A percentile compares a stretch with the other conserved stretches of the same genome.
These are phyloP conservation scores for Ottelia alismoides DNA, from an alignment of 106 monocot species.

Conservation along the genomic window DNA sequence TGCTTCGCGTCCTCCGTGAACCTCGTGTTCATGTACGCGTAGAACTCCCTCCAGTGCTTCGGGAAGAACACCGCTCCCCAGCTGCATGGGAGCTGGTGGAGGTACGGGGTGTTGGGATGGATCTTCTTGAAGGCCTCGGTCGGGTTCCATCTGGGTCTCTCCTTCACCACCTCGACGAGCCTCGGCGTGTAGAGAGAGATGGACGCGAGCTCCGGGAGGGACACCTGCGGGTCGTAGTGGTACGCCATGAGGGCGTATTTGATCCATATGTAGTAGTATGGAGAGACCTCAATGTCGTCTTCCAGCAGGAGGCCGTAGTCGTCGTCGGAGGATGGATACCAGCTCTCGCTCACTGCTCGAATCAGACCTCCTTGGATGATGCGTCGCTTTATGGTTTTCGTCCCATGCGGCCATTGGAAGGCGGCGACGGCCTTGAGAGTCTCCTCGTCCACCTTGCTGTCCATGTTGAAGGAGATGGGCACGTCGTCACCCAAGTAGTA, in stretches of 20 bases:
- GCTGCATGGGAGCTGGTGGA: constrained; percentile 95
- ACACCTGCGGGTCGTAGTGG: constrained; percentile 79
- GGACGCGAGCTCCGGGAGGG: constrained; percentile 84
- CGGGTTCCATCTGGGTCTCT: constrained; percentile 90
- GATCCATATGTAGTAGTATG: constrained; percentile 97
- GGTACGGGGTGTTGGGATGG: constrained; percentile 91
- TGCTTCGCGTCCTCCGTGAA: constrained; percentile 82
- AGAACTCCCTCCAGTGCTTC: constrained; percentile 98
- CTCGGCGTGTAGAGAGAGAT: constrained; percentile 93
- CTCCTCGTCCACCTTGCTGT: constrained; percentile 72
- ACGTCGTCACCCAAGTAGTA: constrained; percentile 81
- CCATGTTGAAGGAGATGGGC: constrained; percentile 89
- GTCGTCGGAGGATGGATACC: constrained; percentile 81
- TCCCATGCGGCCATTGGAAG: constrained; percentile 74
- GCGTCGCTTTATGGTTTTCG: constrained; percentile 52
- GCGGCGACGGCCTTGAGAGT: constrained; percentile 67
- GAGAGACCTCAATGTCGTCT: constrained; percentile 96
- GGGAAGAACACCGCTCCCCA: constrained; percentile 99
- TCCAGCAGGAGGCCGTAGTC: constrained; percentile 85
- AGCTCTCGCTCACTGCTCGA: constrained; percentile 97
- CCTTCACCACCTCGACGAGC: constrained; percentile 92
- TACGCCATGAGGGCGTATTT: constrained; percentile 82
- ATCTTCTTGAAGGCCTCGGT: constrained; percentile 81
- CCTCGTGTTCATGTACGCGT: constrained; percentile 77
- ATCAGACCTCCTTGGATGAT: constrained; percentile 94